Base-by-base conservation (phyloP, 139 green algal species). In the Chlamydomonas asymmetrica region DNA sequence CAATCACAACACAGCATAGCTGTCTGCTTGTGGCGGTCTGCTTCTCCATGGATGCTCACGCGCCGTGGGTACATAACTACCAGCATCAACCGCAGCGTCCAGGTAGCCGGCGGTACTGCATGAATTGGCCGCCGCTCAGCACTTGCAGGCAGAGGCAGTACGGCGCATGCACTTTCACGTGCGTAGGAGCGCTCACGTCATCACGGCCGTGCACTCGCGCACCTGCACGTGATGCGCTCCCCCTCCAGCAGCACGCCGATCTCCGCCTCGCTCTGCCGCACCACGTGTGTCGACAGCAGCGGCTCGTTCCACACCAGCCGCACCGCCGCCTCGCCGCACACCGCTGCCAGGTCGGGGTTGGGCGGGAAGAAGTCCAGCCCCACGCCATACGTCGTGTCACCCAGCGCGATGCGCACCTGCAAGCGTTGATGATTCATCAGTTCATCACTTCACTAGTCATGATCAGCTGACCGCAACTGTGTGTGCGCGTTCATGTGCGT, bases 181-280 rank as follows among this genome's bases (percentile, higher is more conserved):
- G n/a, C n/a, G n/a, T n/a, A n/a, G n/a, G n/a, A n/a, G n/a, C n/a
- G n/a, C n/a, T n/a, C n/a, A n/a, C n/a, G n/a, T n/a, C n/a, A n/a
- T n/a, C n/a, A n/a, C n/a, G n/a, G n/a, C n/a, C n/a, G n/a, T n/a
- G n/a, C n/a, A n/a, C 5, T 6, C 37, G 52, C 67, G 31, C 67
- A 74, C 68, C 65, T 41, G 54, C 54, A 45, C 4, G 40, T 66
- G n/a, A 75, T 52, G 31, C 39, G 68, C 54, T 75, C 68, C 7
- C 68, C 68, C 0, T 66, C 68, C 54, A 35, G 54, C 38, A 75
- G 37, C 38, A 75, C 38, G 54, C 43, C 27, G 54, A 75, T 38
- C n/a, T 75, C 68, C 54, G 66, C 68, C 16, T 75, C 68, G 39
- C 54, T 66, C 54, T 75, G 68, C 54, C 68, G 68, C 18, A 75